These are phyloP conservation scores for Craterostigma plantagineum DNA, from an alignment of 257 asterid species.

Conservation along the genomic window DNA sequence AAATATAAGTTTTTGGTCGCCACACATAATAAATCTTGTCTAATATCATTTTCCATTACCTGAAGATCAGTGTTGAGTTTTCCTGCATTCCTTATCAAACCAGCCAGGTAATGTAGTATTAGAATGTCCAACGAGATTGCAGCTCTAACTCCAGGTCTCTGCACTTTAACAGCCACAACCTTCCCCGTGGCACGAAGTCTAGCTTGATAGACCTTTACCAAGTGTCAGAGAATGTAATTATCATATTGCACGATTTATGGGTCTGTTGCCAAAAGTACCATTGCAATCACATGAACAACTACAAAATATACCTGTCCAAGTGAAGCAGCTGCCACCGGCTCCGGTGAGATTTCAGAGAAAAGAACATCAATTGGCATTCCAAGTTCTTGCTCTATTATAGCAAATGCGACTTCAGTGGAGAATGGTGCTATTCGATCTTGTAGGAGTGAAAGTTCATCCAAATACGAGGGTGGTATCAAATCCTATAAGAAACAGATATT, in stretches of 20 bases:
- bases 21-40: background rate
- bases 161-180: conserved; percentile 90
- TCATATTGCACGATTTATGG: background rate
- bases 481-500: conserved; percentile 29
- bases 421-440: conserved; percentile 93
- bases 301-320: conserved; percentile 71
- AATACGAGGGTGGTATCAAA: conserved; percentile 81
- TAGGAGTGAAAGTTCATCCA: conserved; percentile 80
- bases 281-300: conserved; percentile 2
- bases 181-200: conserved; percentile 66
- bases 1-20: no score
- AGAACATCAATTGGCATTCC: conserved; percentile 59
- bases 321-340: conserved; percentile 97
- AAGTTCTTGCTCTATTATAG: conserved; percentile 72
- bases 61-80: conserved; percentile 81
- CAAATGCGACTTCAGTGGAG: conserved; percentile 74
- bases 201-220: conserved; percentile 82
- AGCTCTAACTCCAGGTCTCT: conserved; percentile 96
- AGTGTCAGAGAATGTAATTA: conserved; percentile 8
- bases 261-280: conserved; percentile 3
- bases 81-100: conserved; percentile 55
- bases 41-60: conserved; percentile 27
- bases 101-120: conserved; percentile 75
- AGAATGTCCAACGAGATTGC: conserved; percentile 86
- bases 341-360: conserved; percentile 88